phyloP scores from a whole-genome alignment of 306 rosid species.

The Rosa multiflora region DNA sequence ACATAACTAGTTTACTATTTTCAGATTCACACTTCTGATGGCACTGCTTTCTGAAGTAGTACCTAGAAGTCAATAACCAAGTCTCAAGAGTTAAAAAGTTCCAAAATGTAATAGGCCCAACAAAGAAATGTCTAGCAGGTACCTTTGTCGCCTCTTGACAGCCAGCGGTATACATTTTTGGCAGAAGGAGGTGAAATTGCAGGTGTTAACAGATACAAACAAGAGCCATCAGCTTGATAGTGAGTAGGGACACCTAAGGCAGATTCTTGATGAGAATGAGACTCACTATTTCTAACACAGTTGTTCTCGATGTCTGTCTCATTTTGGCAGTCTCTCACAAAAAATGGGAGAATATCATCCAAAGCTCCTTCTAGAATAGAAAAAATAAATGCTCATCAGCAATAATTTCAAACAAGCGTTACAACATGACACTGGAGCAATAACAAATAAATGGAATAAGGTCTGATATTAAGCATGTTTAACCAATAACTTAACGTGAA shows the following conservation, averaged over 20 bases:
- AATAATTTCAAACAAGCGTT: slow-evolving; percentile 26
- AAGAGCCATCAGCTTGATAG: slow-evolving; percentile 82
- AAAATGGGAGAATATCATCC: slow-evolving; percentile 59
- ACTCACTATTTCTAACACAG: slow-evolving; percentile 25
- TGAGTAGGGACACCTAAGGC: slow-evolving; percentile 47
- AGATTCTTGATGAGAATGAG: slow-evolving; percentile 37
- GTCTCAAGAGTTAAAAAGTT: slow-evolving; percentile 5
- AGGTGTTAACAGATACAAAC: slow-evolving; percentile 63
- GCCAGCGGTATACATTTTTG: slow-evolving; percentile 62
- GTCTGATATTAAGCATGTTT: background rate
- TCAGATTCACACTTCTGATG: slow-evolving; percentile 27
- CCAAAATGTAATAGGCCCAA: slow-evolving; percentile 14
- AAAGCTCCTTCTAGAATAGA: slow-evolving; percentile 47
- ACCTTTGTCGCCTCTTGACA: slow-evolving; percentile 56
- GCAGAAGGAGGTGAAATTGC: slow-evolving; percentile 69
- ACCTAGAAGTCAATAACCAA: slow-evolving; percentile 27
- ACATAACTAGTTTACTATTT: slow-evolving; percentile 15
- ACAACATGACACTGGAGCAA: slow-evolving; percentile 6
- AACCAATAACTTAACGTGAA: background rate
- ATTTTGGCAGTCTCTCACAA: slow-evolving; percentile 35
- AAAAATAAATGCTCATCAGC: slow-evolving; percentile 30
- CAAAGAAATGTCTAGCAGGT: slow-evolving; percentile 24
- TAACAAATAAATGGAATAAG: background rate
- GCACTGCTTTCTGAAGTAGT: slow-evolving; percentile 23
- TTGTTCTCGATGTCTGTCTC: slow-evolving; percentile 36